Evolutionary conservation across 2,329 filamentous ascomycete species (phyloP), one percentile per base, ranked within the genome.

Genomic region (Arthrobotrys pseudoclavata): DNA sequence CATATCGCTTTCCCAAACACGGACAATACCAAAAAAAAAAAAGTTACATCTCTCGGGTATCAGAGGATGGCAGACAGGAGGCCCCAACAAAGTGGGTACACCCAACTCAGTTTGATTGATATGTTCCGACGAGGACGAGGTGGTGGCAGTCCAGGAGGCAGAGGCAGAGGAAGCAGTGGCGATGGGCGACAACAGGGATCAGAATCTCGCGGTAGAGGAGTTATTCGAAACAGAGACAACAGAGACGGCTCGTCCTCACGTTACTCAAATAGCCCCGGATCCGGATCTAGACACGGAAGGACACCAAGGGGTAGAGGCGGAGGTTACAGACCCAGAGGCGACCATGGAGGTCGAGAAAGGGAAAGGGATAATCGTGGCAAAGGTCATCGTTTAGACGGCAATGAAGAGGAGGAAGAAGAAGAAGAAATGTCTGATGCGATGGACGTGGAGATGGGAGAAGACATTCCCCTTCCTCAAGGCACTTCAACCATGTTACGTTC

Each of bases 81-180:
- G 31, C n/a, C 57, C 29, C 72, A 66, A 20, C 37, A 69, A 68
- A 75, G 45, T 74, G 69, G 52, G 47, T 74, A 75, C 42, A 72
- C 71, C 31, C 79, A 79, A 52, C 75, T 76, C 57, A 74, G 62
- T 40, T 69, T 78, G 10, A 67, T 71, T 20, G 67, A 77, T 69
- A 76, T 76, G 77, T 79, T 72, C 63, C 64, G 69, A 47, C 62
- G 63, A 50, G 77, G 80, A 60, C 69, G 75, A 13, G 69, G 76
- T 22, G n/a, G 71, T 29, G 67, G 82, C 79, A 83, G 75, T 79
- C 81, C 63, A 79, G 22, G 74, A 40, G 69, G 82, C 76, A 83
- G 79, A 79, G 81, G 68, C 80, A 80, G 57, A 79, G 52, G 47
- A 18, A 31, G 26, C 6, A 31, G 18, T 50, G 47, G 26, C 2